These are phyloP conservation scores for Cavenderia fasciculata DNA, from an alignment of 78 protist species.

Conservation along the genomic window DNA sequence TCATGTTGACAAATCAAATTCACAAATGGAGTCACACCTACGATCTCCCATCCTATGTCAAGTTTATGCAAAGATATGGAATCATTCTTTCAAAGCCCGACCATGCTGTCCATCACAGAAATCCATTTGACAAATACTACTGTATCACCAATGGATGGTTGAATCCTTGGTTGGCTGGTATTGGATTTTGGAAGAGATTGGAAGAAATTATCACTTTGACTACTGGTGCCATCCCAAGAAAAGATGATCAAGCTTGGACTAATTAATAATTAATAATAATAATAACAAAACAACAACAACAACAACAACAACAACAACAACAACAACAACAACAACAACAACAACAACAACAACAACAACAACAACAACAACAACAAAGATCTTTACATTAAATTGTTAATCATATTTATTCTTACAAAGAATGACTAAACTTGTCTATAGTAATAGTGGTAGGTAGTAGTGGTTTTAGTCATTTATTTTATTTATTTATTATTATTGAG, in stretches of 20 bases:
- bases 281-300: background rate
- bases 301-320: background rate
- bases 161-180: slow-evolving; percentile 78
- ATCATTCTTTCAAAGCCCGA: slow-evolving; percentile 79
- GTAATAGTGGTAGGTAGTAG: no score
- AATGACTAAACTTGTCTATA: no score
- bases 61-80: slow-evolving; percentile 46
- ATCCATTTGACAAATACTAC: slow-evolving; percentile 79
- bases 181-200: slow-evolving; percentile 83
- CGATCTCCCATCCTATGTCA: slow-evolving; percentile 29
- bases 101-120: slow-evolving; percentile 85
- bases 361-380: no score
- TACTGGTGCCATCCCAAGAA: slow-evolving; percentile 82
- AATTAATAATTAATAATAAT: background rate
- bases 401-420: no score
- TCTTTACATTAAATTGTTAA: no score
- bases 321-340: background rate
- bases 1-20: slow-evolving; percentile 83
- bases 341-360: slow-evolving; percentile 2
- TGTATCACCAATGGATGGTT: slow-evolving; percentile 92
- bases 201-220: slow-evolving; percentile 60
- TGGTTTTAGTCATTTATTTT: no score
- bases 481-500: no score
- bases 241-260: slow-evolving; percentile 81
- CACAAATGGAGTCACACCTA: slow-evolving; percentile 88